Evolutionary conservation across 1,284 basidiomycete species (phyloP).

Genomic region (Cystobasidiaceae sp.): DNA sequence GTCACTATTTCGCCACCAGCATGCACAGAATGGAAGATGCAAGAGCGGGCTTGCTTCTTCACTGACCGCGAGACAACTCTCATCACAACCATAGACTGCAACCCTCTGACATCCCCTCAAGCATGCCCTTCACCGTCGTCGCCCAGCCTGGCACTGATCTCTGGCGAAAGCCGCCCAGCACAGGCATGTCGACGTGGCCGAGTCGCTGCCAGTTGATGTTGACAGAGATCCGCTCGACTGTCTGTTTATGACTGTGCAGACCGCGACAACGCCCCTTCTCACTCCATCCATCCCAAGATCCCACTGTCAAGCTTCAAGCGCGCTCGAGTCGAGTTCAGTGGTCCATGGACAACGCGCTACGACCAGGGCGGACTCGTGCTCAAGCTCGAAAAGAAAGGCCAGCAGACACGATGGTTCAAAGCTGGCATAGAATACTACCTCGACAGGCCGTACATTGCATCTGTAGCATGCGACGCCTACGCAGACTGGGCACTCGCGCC

Average conservation of each 20-base stretch:
- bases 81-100: no score
- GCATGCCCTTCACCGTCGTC: neutral
- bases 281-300: neutral
- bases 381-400: neutral
- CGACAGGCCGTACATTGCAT: conserved; percentile 17
- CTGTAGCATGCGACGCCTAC: neutral
- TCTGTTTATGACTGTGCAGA: neutral
- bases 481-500: conserved; percentile 1
- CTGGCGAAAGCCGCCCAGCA: neutral
- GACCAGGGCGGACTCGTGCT: conserved; percentile 22
- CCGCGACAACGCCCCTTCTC: conserved; percentile 2
- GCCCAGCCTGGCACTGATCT: neutral
- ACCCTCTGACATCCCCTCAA: no score
- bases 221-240: neutral
- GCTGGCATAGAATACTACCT: conserved; percentile 16
- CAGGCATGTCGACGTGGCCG: neutral
- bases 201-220: neutral
- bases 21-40: no score
- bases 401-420: conserved; percentile 5
- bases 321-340: neutral
- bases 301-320: conserved; percentile 6
- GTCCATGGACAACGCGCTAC: conserved; percentile 11
- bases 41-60: no score
- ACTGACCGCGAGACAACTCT: no score
- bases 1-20: no score